Percentiles rank a stretch among this genome's conserved stretches.
These are phyloP conservation scores for Wallacemonas sp. DNA, from an alignment of 208 protist genomes.

Conservation along the genomic window DNA sequence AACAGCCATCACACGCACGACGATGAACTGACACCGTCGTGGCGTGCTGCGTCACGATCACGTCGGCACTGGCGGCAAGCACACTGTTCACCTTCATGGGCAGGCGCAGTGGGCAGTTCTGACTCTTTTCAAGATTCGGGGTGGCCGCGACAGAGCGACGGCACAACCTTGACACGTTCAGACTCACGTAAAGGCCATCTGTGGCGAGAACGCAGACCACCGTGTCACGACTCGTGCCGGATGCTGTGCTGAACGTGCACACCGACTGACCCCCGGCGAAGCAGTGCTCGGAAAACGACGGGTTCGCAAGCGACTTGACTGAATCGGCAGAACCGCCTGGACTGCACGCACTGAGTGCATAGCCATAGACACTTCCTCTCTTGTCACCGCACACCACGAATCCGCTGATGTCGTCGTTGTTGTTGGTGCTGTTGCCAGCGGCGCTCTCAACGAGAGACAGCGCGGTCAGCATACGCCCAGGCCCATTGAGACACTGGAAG, in stretches of 20 bases:
- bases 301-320: background rate
- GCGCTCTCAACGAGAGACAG: no score
- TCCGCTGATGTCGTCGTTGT: background rate
- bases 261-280: background rate
- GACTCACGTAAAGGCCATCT: background rate
- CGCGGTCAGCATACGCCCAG: background rate
- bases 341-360: background rate
- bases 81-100: constrained; percentile 49
- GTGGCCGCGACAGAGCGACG: no score
- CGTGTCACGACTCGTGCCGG: no score
- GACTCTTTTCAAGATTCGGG: no score
- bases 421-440: background rate
- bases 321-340: background rate
- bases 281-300: background rate
- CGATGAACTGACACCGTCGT: constrained; percentile 50
- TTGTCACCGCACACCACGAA: constrained; percentile 5
- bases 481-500: background rate
- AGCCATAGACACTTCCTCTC: background rate
- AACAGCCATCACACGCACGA: constrained; percentile 3
- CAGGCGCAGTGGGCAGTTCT: constrained; percentile 44
- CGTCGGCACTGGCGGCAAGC: constrained; percentile 28
- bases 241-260: constrained; percentile 4
- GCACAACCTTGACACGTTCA: no score
- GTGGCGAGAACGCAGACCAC: background rate
- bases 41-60: constrained; percentile 47